Evolutionary conservation across 2,329 filamentous ascomycete genomes (phyloP).

Genomic region (Cryphonectria radicalis): DNA sequence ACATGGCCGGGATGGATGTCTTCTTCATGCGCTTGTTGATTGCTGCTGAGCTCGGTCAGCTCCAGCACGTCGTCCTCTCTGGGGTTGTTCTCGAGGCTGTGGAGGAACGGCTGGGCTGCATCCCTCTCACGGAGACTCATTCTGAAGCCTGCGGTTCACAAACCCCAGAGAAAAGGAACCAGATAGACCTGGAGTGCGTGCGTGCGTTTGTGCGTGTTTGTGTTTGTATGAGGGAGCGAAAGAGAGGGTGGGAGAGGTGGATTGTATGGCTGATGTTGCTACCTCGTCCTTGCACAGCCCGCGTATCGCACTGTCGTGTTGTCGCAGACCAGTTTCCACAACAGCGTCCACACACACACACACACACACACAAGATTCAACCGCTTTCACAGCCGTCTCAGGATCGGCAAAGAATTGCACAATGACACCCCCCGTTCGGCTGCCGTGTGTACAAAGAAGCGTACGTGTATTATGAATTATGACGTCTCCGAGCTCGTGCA

Average conservation of each 20-base stretch:
- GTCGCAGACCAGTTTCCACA: background rate
- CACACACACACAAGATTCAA: background rate
- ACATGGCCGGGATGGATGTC: background rate
- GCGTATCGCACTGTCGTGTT: background rate
- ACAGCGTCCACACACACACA: too few relatives aligned
- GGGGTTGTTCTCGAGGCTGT: background rate
- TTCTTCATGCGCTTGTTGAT: background rate
- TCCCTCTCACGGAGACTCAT: background rate
- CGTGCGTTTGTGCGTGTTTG: background rate
- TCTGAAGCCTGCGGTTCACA: background rate
- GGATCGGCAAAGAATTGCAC: background rate
- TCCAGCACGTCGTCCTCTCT: conserved; percentile 10
- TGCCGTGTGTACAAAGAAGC: background rate
- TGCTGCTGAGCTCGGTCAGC: conserved; percentile 4
- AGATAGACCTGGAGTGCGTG: background rate
- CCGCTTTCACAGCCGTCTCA: background rate
- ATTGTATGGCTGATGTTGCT: background rate
- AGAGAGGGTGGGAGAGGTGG: background rate
- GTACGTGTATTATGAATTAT: background rate
- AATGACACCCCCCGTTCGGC: background rate
- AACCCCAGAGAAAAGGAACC: background rate
- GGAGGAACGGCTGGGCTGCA: conserved; percentile 15
- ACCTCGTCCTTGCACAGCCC: background rate
- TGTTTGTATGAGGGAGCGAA: background rate
- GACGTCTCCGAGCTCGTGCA: background rate